Evolutionary conservation across 2,329 filamentous ascomycete genomes (phyloP).

Genomic region (Trichoderma sp.): DNA sequence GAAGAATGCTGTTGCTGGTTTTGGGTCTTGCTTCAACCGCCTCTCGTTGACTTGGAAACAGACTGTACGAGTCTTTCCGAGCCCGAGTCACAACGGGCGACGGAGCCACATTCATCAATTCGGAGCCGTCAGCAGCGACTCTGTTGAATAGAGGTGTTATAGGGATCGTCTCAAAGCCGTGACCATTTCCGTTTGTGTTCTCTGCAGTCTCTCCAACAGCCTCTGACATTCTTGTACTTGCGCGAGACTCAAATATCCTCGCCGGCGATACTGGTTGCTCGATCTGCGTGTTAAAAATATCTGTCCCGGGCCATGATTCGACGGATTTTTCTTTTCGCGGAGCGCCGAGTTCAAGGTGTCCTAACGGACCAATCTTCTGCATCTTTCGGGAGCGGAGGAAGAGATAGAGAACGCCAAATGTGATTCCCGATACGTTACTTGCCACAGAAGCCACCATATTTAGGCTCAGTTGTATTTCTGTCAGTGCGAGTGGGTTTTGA

Average conservation of each 20-base stretch:
- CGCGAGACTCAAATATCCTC: constrained; percentile 9
- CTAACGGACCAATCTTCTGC: constrained; percentile 53
- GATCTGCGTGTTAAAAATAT: constrained; percentile 27
- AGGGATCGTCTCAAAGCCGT: background rate
- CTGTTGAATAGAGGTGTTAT: background rate
- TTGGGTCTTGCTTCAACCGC: constrained; percentile 31
- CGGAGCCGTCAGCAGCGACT: background rate
- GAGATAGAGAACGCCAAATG: constrained; percentile 65
- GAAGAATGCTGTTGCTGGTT: constrained; percentile 30
- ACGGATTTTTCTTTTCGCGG: constrained; percentile 33
- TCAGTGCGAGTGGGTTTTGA: constrained; percentile 39
- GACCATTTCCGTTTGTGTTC: background rate
- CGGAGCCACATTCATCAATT: background rate
- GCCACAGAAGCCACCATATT: constrained; percentile 67
- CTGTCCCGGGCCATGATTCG: constrained; percentile 11
- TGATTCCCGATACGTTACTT: constrained; percentile 64
- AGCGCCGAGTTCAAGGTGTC: constrained; percentile 45
- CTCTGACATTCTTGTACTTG: background rate
- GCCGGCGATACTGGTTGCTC: constrained; percentile 26
- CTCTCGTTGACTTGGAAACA: constrained; percentile 26
- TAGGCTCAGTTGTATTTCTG: constrained; percentile 43
- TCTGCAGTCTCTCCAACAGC: background rate
- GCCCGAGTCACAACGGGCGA: background rate
- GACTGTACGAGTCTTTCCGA: constrained; percentile 25
- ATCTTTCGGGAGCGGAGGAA: constrained; percentile 66